phyloP scores from a whole-genome alignment of 2,329 filamentous ascomycete genomes.

The Lizonia empirigonia region DNA sequence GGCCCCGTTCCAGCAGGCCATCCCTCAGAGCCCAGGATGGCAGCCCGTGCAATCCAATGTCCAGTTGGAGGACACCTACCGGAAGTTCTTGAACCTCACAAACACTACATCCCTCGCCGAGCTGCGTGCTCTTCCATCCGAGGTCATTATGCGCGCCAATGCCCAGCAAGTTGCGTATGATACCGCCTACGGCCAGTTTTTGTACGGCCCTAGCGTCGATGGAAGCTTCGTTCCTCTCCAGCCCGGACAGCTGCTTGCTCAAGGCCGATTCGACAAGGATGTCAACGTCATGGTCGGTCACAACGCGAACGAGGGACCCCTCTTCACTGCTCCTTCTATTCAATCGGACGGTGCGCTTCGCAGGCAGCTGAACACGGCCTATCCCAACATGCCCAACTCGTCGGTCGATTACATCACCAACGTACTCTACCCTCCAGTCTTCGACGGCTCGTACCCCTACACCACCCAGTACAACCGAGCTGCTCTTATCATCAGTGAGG shows the following conservation, averaged over 20 bases:
- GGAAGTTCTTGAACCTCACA: slow-evolving; percentile 38
- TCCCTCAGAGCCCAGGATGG: slow-evolving; percentile 51
- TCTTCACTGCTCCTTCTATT: slow-evolving; percentile 51
- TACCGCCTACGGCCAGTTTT: slow-evolving; percentile 41
- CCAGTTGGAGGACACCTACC: slow-evolving; percentile 40
- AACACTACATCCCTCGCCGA: slow-evolving; percentile 44
- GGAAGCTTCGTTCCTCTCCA: slow-evolving; percentile 41
- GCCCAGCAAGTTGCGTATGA: slow-evolving; percentile 38
- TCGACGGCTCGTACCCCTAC: slow-evolving; percentile 56
- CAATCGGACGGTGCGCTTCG: slow-evolving; percentile 39
- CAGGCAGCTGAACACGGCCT: slow-evolving; percentile 28
- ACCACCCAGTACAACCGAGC: slow-evolving; percentile 52
- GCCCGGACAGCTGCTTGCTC: slow-evolving; percentile 43
- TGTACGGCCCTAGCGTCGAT: slow-evolving; percentile 45
- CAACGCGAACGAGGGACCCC: slow-evolving; percentile 53
- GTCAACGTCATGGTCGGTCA: slow-evolving; percentile 49
- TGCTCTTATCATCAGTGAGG: slow-evolving; percentile 52
- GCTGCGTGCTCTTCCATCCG: slow-evolving; percentile 38
- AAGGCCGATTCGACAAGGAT: slow-evolving; percentile 46
- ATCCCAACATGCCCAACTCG: slow-evolving; percentile 39
- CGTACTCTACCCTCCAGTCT: slow-evolving; percentile 58
- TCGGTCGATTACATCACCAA: slow-evolving; percentile 51
- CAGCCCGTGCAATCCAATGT: slow-evolving; percentile 31
- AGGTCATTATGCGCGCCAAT: slow-evolving; percentile 44
- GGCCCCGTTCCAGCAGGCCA: slow-evolving; percentile 46